phyloP scores from a whole-genome alignment of 306 rosid genomes.

The Casuarina equisetifolia region DNA sequence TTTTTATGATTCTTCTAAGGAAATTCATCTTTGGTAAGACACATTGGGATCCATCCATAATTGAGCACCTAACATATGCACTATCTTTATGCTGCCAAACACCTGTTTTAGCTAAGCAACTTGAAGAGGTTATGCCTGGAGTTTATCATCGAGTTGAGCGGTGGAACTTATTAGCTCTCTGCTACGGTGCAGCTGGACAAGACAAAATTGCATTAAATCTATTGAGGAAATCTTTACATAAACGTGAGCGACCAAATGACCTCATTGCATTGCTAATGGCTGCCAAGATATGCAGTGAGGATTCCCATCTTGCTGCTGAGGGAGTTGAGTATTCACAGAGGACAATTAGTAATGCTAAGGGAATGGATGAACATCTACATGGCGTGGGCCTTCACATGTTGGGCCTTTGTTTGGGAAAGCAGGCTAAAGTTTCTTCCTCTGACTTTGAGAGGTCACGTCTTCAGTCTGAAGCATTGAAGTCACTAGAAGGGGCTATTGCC shows the following conservation, averaged over 20 bases:
- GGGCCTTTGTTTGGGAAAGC: slow-evolving; percentile 83
- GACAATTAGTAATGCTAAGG: slow-evolving; percentile 51
- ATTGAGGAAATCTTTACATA: slow-evolving; percentile 78
- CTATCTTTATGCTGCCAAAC: slow-evolving; percentile 85
- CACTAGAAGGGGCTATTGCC: slow-evolving; percentile 47
- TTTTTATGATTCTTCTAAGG: slow-evolving; percentile 77
- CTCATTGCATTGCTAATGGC: slow-evolving; percentile 69
- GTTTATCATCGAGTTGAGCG: slow-evolving; percentile 79
- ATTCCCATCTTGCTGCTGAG: slow-evolving; percentile 70
- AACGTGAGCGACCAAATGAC: slow-evolving; percentile 82
- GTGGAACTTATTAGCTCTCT: slow-evolving; percentile 88
- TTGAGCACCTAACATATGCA: slow-evolving; percentile 90
- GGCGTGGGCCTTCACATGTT: slow-evolving; percentile 72
- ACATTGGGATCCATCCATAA: slow-evolving; percentile 87
- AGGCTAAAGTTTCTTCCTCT: slow-evolving; percentile 63
- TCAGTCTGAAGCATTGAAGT: slow-evolving; percentile 58
- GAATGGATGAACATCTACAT: slow-evolving; percentile 63
- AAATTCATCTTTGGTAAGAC: slow-evolving; percentile 61
- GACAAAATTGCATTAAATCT: slow-evolving; percentile 63
- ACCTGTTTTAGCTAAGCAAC: slow-evolving; percentile 66
- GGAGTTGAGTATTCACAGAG: slow-evolving; percentile 73
- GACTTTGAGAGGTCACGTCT: slow-evolving; percentile 56
- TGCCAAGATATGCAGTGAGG: slow-evolving; percentile 79
- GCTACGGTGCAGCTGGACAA: slow-evolving; percentile 76
- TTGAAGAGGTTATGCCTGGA: slow-evolving; percentile 90